Percentiles rank a stretch among this genome's conserved stretches.
These are phyloP conservation scores for Macrocystidia cucumis DNA, from an alignment of 1,284 basidiomycete genomes.

Conservation along the genomic window DNA sequence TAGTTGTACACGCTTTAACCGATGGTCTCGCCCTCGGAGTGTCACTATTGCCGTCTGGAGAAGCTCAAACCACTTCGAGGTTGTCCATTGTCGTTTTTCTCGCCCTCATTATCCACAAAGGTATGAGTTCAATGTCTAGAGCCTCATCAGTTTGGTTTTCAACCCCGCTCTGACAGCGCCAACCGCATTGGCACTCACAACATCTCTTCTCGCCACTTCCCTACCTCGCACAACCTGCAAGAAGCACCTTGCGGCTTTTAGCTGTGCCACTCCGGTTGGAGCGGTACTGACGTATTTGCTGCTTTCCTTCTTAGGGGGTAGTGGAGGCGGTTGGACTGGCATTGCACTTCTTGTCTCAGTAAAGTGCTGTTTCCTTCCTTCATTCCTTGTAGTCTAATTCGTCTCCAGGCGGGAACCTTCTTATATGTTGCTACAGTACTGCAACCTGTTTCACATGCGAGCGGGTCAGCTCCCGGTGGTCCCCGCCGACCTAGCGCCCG, in stretches of 20 bases:
- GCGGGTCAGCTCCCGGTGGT: conserved; percentile 27
- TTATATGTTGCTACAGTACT: conserved; percentile 91
- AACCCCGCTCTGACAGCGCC: conserved; percentile 50
- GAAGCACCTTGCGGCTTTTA: conserved; percentile 72
- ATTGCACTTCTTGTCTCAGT: conserved; percentile 76
- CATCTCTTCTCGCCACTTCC: conserved; percentile 70
- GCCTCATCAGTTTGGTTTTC: too few species aligned
- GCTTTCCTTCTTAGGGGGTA: conserved; percentile 48
- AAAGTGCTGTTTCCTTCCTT: conserved; percentile 16
- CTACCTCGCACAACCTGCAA: conserved; percentile 63
- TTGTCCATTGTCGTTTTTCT: conserved; percentile 81
- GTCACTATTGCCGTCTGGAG: conserved; percentile 39
- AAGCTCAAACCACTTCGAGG: conserved; percentile 22
- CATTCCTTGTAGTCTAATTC: conserved; percentile 5
- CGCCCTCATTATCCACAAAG: conserved; percentile 87
- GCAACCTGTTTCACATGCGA: conserved; percentile 58
- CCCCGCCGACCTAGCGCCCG: conserved; percentile 41
- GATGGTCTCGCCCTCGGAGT: conserved; percentile 90
- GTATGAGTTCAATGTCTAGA: too few species aligned
- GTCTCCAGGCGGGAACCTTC: conserved; percentile 83
- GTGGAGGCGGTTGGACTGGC: conserved; percentile 57
- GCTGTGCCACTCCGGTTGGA: conserved; percentile 71
- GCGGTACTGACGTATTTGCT: conserved; percentile 65
- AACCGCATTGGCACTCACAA: conserved; percentile 78
- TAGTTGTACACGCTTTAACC: conserved; percentile 81